Evolutionary conservation across 2,329 filamentous ascomycete species (phyloP).

Genomic region (Arthrinium phaeospermum): DNA sequence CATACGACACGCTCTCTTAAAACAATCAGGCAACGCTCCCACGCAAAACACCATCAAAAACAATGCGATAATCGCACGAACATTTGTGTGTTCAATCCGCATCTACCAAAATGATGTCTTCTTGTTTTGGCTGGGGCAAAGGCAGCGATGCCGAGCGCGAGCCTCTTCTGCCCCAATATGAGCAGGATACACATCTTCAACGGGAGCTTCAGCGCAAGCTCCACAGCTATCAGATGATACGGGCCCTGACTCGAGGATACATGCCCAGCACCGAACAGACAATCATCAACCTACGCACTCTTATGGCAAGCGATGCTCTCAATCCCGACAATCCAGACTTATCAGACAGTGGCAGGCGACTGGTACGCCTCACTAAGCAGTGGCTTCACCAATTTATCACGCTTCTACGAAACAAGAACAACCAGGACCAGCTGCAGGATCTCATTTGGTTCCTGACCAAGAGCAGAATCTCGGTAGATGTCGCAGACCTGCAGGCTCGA

Average conservation of each 20-base stretch:
- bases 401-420: slow-evolving; percentile 83
- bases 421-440: slow-evolving; percentile 84
- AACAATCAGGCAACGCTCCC: not conserved
- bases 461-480: slow-evolving; percentile 72
- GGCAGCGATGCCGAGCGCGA: slow-evolving; percentile 64
- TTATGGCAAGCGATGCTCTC: slow-evolving; percentile 79
- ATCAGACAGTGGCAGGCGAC: slow-evolving; percentile 75
- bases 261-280: slow-evolving; percentile 91
- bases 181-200: slow-evolving; percentile 81
- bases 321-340: slow-evolving; percentile 77
- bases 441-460: slow-evolving; percentile 85
- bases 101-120: slow-evolving; percentile 50
- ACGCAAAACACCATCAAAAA: not conserved
- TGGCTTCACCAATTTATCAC: slow-evolving; percentile 83
- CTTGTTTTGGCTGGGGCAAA: slow-evolving; percentile 67
- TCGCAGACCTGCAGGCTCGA: slow-evolving; percentile 64
- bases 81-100: not conserved
- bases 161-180: slow-evolving; percentile 82
- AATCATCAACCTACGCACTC: slow-evolving; percentile 78
- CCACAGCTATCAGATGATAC: slow-evolving; percentile 89
- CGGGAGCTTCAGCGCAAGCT: slow-evolving; percentile 84
- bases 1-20: not conserved
- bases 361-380: slow-evolving; percentile 74
- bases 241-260: slow-evolving; percentile 81
- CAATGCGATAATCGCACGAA: not conserved